phyloP scores from a whole-genome alignment of 2,329 filamentous ascomycete species.

The Fusarium pseudocircinatum region DNA sequence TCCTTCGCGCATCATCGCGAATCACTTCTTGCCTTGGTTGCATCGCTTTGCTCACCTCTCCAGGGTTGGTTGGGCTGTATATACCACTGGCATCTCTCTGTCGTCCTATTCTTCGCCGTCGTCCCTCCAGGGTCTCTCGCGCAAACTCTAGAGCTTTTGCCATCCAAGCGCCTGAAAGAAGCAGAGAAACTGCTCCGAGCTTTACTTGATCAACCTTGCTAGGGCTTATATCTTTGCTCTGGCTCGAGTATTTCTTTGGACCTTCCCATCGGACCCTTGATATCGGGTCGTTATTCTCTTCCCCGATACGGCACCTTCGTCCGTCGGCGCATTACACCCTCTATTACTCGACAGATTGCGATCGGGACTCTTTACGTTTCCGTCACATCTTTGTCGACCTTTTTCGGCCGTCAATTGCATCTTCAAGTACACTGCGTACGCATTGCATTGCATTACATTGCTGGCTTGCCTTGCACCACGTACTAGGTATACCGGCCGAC shows the following conservation, averaged over 20 bases:
- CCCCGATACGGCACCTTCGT: conserved; percentile 35
- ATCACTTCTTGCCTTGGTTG: background rate
- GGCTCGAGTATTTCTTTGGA: conserved; percentile 8
- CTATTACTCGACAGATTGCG: conserved; percentile 6
- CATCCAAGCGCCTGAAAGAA: background rate
- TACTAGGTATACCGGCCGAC: conserved; percentile 20
- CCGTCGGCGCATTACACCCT: conserved; percentile 38
- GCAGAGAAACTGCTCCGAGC: conserved; percentile 2
- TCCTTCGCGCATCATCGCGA: conserved; percentile 11
- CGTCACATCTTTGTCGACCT: conserved; percentile 11
- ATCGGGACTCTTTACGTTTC: conserved; percentile 28
- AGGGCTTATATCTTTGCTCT: conserved; percentile 8
- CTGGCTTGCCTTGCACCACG: conserved; percentile 25
- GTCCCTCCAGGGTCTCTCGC: background rate
- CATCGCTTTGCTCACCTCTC: conserved; percentile 11
- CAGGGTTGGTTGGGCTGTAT: conserved; percentile 16
- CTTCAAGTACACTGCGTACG: conserved; percentile 1
- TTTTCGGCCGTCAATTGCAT: conserved; percentile 9
- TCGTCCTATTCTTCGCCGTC: background rate
- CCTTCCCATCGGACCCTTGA: conserved; percentile 10
- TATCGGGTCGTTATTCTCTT: conserved; percentile 21
- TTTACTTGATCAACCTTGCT: conserved; percentile 4
- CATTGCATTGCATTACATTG: conserved; percentile 8
- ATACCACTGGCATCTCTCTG: conserved; percentile 5
- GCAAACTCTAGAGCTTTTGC: background rate